A percentile compares a stretch with the other conserved stretches of the same genome.
phyloP scores from a whole-genome alignment of 441 rosid species.

The Manihot esculenta region DNA sequence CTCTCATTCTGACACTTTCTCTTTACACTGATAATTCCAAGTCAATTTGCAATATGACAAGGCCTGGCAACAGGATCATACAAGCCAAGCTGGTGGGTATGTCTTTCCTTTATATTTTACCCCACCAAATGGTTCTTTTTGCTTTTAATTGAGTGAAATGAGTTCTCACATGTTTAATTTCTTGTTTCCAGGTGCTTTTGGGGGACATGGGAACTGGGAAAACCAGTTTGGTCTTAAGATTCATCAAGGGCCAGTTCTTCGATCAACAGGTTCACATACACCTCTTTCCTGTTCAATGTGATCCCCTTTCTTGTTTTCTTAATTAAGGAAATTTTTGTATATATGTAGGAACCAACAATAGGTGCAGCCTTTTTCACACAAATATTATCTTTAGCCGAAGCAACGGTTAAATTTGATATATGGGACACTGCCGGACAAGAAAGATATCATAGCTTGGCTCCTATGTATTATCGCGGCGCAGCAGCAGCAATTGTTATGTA shows the following conservation, averaged over 20 bases:
- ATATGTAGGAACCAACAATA: conserved; percentile 65
- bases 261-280: conserved; percentile 51
- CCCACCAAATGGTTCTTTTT: background rate
- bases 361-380: conserved; percentile 85
- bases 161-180: background rate
- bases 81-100: conserved; percentile 73
- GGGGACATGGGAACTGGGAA: conserved; percentile 84
- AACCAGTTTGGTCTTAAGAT: conserved; percentile 70
- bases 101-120: conserved; percentile 28
- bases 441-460: conserved; percentile 79
- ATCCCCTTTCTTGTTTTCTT: background rate
- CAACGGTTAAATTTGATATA: conserved; percentile 69
- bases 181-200: conserved; percentile 51
- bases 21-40: conserved; percentile 25
- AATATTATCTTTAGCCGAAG: conserved; percentile 58
- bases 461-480: conserved; percentile 86
- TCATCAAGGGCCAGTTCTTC: conserved; percentile 63
- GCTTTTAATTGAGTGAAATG: background rate
- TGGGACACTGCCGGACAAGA: conserved; percentile 91
- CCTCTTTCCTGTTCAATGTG: background rate
- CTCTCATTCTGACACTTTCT: background rate
- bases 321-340: conserved; percentile 7
- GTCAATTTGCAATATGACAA: conserved; percentile 41
- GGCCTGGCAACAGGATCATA: conserved; percentile 57
- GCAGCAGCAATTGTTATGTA: conserved; percentile 75